These are phyloP conservation scores for Carex cristatella DNA, from an alignment of 176 grass and related monocot species.

Conservation along the genomic window DNA sequence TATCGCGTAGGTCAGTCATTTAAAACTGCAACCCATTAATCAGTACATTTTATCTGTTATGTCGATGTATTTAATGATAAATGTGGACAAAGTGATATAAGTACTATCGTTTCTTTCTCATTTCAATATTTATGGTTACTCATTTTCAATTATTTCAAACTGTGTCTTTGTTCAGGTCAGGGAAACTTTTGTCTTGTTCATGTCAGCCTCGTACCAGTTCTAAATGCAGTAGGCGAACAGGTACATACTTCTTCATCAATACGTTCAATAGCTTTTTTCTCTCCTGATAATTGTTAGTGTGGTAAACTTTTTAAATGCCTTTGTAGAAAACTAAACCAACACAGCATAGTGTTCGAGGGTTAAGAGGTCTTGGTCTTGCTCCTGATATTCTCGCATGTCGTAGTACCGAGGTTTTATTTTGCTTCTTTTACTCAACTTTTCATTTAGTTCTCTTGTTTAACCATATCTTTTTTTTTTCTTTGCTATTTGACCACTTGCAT, in stretches of 20 bases:
- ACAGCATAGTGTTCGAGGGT: conserved; percentile 77
- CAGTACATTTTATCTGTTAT: neutral
- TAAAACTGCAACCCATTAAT: neutral
- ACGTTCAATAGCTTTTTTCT: neutral
- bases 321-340: conserved; percentile 97
- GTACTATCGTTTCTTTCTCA: neutral
- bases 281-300: conserved; percentile 9
- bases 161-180: conserved; percentile 43
- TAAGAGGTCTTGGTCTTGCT: conserved; percentile 89
- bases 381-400: conserved; percentile 90
- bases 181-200: conserved; percentile 94
- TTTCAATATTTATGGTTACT: conserved; percentile 15
- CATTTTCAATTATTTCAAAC: conserved; percentile 4
- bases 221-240: conserved; percentile 97
- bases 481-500: neutral
- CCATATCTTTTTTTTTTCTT: neutral
- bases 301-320: conserved; percentile 15
- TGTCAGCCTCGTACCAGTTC: conserved; percentile 95
- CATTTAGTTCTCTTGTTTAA: neutral
- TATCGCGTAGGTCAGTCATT: conserved; percentile 73
- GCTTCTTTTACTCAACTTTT: neutral
- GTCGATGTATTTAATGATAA: neutral
- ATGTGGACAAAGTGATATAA: neutral
- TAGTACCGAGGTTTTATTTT: conserved; percentile 54
- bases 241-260: conserved; percentile 32